Percentiles rank a stretch among this genome's conserved stretches.
phyloP scores from a whole-genome alignment of 2,329 filamentous ascomycete species.

The Penicillium sp. region DNA sequence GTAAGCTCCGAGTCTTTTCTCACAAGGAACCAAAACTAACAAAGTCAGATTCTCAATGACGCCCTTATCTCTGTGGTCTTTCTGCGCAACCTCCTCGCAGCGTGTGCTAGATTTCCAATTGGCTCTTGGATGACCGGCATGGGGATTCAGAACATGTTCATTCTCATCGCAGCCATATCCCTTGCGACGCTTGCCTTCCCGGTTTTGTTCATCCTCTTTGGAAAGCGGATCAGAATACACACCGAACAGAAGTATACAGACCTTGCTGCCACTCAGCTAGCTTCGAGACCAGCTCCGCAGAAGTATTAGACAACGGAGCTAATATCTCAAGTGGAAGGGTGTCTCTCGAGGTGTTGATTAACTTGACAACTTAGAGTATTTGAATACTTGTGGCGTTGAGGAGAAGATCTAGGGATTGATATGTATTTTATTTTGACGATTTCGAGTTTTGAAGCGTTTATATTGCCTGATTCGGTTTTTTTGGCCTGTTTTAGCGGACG shows the following conservation, averaged over 20 bases:
- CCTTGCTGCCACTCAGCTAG: not conserved
- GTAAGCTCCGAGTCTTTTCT: conserved; percentile 1
- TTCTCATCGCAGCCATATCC: conserved; percentile 9
- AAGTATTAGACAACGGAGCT: not conserved
- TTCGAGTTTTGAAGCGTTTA: not conserved
- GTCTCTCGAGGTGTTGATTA: not conserved
- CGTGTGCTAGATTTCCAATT: conserved; percentile 7
- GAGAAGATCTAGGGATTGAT: not conserved
- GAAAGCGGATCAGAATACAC: conserved; percentile 4
- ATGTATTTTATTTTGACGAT: not conserved
- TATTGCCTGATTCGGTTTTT: not conserved
- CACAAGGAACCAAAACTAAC: not conserved
- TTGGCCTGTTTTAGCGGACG: not conserved
- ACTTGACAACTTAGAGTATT: not conserved
- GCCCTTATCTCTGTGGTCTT: conserved; percentile 16
- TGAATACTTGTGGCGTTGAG: not conserved
- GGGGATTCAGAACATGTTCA: conserved; percentile 15
- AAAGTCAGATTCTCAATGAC: conserved; percentile 13
- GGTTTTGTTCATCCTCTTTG: conserved; percentile 6
- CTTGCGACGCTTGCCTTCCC: conserved; percentile 9
- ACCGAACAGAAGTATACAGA: conserved; percentile 9
- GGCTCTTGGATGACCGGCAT: conserved; percentile 8
- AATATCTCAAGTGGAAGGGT: not conserved
- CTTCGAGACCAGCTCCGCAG: not conserved
- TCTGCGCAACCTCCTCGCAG: conserved; percentile 11